Evolutionary conservation across 257 asterid genomes (phyloP).

Genomic region (Plantago ovata): DNA sequence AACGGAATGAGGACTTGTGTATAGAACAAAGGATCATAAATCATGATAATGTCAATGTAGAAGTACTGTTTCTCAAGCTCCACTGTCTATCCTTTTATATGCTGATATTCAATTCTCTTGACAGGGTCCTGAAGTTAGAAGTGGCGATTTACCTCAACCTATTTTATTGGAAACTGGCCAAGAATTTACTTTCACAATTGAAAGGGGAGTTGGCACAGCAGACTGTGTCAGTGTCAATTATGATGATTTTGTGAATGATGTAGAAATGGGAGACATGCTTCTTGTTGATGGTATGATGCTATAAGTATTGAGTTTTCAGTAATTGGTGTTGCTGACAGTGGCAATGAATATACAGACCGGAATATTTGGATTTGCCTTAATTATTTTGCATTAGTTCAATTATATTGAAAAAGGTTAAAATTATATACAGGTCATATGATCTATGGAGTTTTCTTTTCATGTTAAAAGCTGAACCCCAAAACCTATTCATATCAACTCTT

Average conservation of each 20-base stretch:
- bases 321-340: not conserved
- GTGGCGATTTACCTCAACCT: slow-evolving; percentile 99
- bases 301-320: slow-evolving; percentile 1
- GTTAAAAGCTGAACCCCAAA: not conserved
- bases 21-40: not conserved
- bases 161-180: slow-evolving; percentile 68
- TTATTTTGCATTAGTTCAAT: not conserved
- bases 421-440: not conserved
- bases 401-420: not conserved
- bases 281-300: slow-evolving; percentile 82
- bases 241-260: slow-evolving; percentile 97
- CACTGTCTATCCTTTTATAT: not conserved
- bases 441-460: not conserved
- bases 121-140: slow-evolving; percentile 99
- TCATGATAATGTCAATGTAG: not conserved
- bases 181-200: slow-evolving; percentile 94
- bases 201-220: slow-evolving; percentile 89
- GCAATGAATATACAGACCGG: slow-evolving; percentile 9
- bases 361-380: not conserved
- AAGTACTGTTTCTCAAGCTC: not conserved
- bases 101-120: slow-evolving; percentile 21
- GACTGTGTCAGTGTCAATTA: slow-evolving; percentile 95
- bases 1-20: no score
- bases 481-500: no score
- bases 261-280: slow-evolving; percentile 91